phyloP scores from a whole-genome alignment of 805 yeast species.

The Wickerhamomyces sydowiorum region DNA sequence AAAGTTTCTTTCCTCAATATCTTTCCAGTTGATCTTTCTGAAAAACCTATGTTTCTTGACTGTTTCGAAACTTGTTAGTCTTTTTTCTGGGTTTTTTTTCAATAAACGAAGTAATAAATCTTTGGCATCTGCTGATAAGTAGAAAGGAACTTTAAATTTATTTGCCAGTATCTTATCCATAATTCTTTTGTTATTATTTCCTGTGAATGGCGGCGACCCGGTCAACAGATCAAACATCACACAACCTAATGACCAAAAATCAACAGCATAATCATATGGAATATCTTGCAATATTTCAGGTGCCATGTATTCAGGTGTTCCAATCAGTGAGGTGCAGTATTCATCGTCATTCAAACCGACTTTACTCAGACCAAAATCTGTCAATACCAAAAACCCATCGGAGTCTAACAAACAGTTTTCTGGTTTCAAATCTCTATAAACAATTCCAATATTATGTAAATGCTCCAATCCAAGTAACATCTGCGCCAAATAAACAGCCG shows the following conservation, averaged over 20 bases:
- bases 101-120: slow-evolving; percentile 63
- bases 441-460: slow-evolving; percentile 89
- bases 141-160: slow-evolving; percentile 64
- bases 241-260: slow-evolving; percentile 92
- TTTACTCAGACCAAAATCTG: slow-evolving; percentile 94
- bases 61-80: slow-evolving; percentile 52
- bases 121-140: slow-evolving; percentile 73
- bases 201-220: slow-evolving; percentile 87
- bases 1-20: slow-evolving; percentile 37
- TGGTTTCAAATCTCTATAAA: slow-evolving; percentile 93
- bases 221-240: slow-evolving; percentile 73
- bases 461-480: slow-evolving; percentile 88
- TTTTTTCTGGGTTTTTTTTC: slow-evolving; percentile 62
- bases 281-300: slow-evolving; percentile 82
- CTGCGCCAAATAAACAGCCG: slow-evolving; percentile 93
- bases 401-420: slow-evolving; percentile 92
- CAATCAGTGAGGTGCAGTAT: slow-evolving; percentile 75
- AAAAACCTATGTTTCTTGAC: slow-evolving; percentile 69
- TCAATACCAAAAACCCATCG: slow-evolving; percentile 89
- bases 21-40: slow-evolving; percentile 68
- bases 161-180: slow-evolving; percentile 70
- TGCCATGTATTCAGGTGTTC: slow-evolving; percentile 84
- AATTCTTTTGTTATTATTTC: slow-evolving; percentile 69
- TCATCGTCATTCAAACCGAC: slow-evolving; percentile 50
- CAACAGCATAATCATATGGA: slow-evolving; percentile 73